These are phyloP conservation scores for Salix udensis DNA, from an alignment of 345 rosid species.

Conservation along the genomic window DNA sequence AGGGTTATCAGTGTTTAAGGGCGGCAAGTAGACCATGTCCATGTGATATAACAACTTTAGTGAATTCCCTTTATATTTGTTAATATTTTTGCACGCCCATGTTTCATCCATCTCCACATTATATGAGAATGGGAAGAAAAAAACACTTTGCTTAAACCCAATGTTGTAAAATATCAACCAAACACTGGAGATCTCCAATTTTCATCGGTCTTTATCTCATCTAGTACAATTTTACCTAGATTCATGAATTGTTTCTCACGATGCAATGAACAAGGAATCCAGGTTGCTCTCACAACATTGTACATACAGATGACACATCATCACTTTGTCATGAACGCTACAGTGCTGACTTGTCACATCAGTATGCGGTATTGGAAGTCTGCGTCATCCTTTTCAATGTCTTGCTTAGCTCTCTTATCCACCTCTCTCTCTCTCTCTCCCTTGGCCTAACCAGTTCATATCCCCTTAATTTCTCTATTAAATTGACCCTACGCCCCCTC, in stretches of 20 bases:
- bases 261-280: neutral
- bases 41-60: slow-evolving; percentile 32
- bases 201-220: too few species aligned
- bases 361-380: slow-evolving; percentile 20
- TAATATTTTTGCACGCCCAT: slow-evolving; percentile 21
- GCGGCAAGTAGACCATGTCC: slow-evolving; percentile 32
- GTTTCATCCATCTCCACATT: slow-evolving; percentile 10
- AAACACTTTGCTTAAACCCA: neutral
- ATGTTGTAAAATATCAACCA: too few species aligned
- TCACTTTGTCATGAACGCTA: neutral
- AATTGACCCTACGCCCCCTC: slow-evolving; percentile 30
- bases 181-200: too few species aligned
- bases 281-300: neutral
- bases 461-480: slow-evolving; percentile 15
- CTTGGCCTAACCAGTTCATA: neutral
- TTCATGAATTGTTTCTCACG: too few species aligned
- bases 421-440: neutral
- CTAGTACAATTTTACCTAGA: too few species aligned
- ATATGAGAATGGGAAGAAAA: neutral
- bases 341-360: neutral
- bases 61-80: slow-evolving; percentile 24
- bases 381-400: slow-evolving; percentile 1
- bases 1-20: slow-evolving; percentile 15
- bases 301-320: neutral
- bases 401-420: neutral